A percentile compares a stretch with the other conserved stretches of the same genome.
phyloP scores from a whole-genome alignment of 257 asterid genomes.

The Capsicum pubescens region DNA sequence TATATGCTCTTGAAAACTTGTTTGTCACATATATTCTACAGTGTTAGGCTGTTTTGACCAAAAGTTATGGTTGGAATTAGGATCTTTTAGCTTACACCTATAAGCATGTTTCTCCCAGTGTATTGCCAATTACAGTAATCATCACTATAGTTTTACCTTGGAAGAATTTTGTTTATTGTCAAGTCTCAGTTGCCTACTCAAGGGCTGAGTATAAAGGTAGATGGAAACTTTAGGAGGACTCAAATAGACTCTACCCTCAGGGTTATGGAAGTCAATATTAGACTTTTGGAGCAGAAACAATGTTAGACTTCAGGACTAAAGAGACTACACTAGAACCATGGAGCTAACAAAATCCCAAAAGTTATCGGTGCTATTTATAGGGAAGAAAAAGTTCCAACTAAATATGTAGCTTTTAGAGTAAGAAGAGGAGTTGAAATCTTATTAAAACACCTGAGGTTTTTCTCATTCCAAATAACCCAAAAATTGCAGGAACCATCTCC shows the following conservation, averaged over 20 bases:
- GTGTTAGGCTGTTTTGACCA: not conserved
- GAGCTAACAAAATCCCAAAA: too few species aligned
- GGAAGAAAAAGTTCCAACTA: too few species aligned
- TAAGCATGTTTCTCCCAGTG: not conserved
- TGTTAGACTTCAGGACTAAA: too few species aligned
- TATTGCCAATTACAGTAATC: not conserved
- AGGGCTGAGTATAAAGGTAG: too few species aligned
- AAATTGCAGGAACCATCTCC: too few species aligned
- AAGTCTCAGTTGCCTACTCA: not conserved
- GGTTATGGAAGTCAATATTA: not conserved
- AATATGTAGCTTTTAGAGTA: too few species aligned
- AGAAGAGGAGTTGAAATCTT: too few species aligned
- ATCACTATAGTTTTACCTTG: not conserved
- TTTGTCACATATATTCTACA: not conserved
- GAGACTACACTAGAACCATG: too few species aligned
- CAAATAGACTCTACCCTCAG: not conserved
- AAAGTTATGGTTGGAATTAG: not conserved
- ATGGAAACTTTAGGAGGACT: not conserved
- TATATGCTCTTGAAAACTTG: not conserved
- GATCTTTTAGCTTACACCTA: not conserved
- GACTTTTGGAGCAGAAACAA: too few species aligned
- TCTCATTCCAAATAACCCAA: too few species aligned
- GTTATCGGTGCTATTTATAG: too few species aligned
- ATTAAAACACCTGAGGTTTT: too few species aligned
- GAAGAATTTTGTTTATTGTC: not conserved